Evolutionary conservation across 108 stramenopile genomes (phyloP).

Genomic region (Nannochloropsis gaditana): DNA sequence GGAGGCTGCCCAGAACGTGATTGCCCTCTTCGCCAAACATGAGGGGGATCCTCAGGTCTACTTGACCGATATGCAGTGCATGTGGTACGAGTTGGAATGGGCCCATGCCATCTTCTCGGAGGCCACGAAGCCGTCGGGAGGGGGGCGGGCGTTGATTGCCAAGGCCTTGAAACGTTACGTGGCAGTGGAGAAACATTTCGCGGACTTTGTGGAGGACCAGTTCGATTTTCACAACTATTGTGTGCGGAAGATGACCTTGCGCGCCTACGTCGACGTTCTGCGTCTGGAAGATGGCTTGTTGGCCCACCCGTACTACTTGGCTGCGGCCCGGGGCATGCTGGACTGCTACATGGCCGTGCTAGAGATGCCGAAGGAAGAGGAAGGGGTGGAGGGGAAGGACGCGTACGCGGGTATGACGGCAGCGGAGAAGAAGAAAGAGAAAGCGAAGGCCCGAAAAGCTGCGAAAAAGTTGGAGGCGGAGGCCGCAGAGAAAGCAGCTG

Average conservation of each 20-base stretch:
- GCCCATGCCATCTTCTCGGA: constrained; percentile 55
- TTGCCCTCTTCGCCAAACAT: constrained; percentile 61
- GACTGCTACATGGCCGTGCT: constrained; percentile 65
- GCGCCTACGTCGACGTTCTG: constrained; percentile 81
- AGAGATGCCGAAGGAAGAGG: constrained; percentile 63
- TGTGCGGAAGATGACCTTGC: constrained; percentile 87
- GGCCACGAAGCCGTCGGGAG: neutral
- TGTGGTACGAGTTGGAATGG: constrained; percentile 93
- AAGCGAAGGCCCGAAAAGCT: constrained; percentile 50
- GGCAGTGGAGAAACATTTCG: constrained; percentile 85
- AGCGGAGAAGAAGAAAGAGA: constrained; percentile 55
- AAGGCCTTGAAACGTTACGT: constrained; percentile 62
- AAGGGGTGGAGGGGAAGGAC: constrained; percentile 62
- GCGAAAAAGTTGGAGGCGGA: constrained; percentile 23
- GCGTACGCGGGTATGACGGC: constrained; percentile 51
- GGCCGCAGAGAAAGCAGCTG: neutral
- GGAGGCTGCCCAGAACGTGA: constrained; percentile 38
- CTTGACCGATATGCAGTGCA: constrained; percentile 93
- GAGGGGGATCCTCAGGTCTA: constrained; percentile 88
- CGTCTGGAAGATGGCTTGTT: constrained; percentile 66
- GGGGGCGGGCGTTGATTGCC: constrained; percentile 27
- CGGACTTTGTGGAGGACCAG: constrained; percentile 93
- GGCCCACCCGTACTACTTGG: constrained; percentile 65
- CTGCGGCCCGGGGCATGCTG: constrained; percentile 69
- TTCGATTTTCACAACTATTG: constrained; percentile 98